A percentile compares a stretch with the other conserved stretches of the same genome.
Conservation (phyloP, 2,329 filamentous ascomycete genomes). For the Fusarium sp. region DNA sequence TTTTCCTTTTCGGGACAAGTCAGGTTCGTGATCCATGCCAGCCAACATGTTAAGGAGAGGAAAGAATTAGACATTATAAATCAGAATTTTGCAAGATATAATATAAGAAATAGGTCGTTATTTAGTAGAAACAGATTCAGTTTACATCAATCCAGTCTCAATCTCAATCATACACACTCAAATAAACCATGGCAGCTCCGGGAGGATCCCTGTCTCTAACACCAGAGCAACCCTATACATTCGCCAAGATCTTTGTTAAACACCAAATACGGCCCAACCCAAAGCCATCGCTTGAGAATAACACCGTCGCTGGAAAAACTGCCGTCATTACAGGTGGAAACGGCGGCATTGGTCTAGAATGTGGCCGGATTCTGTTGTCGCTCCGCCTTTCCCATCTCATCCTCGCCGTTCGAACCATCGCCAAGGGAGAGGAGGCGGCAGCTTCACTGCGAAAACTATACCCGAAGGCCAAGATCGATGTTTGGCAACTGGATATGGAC, state of each 20-base stretch:
- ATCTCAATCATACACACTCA: not conserved
- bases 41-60: too few species aligned
- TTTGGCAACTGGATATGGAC: constrained; percentile 57
- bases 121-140: not conserved
- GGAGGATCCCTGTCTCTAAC: not conserved
- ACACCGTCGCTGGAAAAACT: constrained; percentile 45
- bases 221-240: not conserved
- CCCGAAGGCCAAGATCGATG: constrained; percentile 48
- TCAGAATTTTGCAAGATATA: not conserved
- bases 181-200: not conserved
- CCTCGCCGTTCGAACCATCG: constrained; percentile 52
- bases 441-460: constrained; percentile 37
- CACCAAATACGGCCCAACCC: not conserved
- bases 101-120: not conserved
- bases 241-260: not conserved
- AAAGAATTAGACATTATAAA: not conserved
- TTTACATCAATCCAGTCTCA: not conserved
- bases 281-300: not conserved
- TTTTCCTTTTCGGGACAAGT: not conserved
- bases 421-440: constrained; percentile 53
- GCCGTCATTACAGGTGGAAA: constrained; percentile 60
- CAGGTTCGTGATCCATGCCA: not conserved
- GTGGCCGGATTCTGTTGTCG: constrained; percentile 51
- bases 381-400: constrained; percentile 52
- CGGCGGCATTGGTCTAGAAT: constrained; percentile 57